Evolutionary conservation across 2,329 filamentous ascomycete species (phyloP), one percentile per base, ranked within the genome.

Genomic region (Aspergillus versicolor): DNA sequence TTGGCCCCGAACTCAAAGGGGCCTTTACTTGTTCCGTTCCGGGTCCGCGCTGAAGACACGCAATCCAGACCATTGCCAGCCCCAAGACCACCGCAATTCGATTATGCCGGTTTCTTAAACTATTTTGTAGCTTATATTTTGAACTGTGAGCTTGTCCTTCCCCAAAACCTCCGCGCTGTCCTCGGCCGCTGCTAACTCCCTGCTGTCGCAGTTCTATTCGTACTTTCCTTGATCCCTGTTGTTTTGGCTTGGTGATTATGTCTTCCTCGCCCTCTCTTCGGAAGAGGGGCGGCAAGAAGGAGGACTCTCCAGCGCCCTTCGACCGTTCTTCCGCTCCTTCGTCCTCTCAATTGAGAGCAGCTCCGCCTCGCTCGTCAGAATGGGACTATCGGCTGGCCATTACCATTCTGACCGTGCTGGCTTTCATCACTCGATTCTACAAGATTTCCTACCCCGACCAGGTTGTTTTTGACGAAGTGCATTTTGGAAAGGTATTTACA

Each of bases 381-480:
- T 88, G 85, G 82, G 90, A 95, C 68, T 95, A 97, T 81, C 87
- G 89, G 81, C 75, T 94, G 63, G 90, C 86, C 60, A 83, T 97
- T 58, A 75, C 77, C 32, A 72, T 96, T 65, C 87, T 96, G 70
- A 97, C 93, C 2, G 69, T 85, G 27, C 79, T 97, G 64, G 93
- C 91, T 49, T 97, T 99, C 70, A 70, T 92, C 61, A 97, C 94
- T 47, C 85, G 94, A 61, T 99, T 99, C 81, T 97, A 90, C 86
- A 92, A 92, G 61, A 97, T 99, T 73, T 91, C 84, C 73, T 92
- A 97, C 76, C 94, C 94, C 15, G 88, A 96, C 71, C 90, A 97
- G 79, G 94, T 99, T 55, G 94, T 99, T 49, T 99, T 99, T 71
- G 94, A 99, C 72, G 94, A 99, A 77, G 94, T 99, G 57, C 94